Evolutionary conservation across 208 protist species (phyloP), one percentile per base, ranked within the genome.

Genomic region (Trypanosoma avium): DNA sequence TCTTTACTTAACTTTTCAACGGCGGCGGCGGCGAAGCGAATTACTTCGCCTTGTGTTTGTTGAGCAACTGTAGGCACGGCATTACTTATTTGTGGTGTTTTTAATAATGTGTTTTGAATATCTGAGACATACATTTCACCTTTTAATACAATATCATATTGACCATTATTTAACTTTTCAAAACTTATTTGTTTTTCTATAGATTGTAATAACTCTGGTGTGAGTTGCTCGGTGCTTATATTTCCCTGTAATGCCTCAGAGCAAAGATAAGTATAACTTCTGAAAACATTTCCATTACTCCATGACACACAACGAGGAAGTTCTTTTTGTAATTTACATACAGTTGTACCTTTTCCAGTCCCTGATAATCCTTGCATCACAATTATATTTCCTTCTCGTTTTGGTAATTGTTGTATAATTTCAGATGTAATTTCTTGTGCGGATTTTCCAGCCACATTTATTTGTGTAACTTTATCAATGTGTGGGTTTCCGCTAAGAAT

Each of bases 261-360:
- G 49, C 75, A 81, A 29, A 95, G 77, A 61, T 92, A 79, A 4
- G 92, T 96, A 76, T 96, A 94, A 71, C 87, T 83, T 48, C 92
- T 83, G 70, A 97, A 97, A 13, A 97, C 82, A 61, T 97, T 97
- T 35, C 92, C 92, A 63, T 97, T 97, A 67, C 90, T 96, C 92
- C 92, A 97, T 46, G 86, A 77, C 13, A 95, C 81, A 42, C 86
- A 94, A 36, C 76, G 72, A 3, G 92, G 90, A 29, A 97, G 84
- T 42, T 55, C 52, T 19, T 75, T 33, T 57, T 88, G 71, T 42
- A 97, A 77, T 57, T 89, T 92, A 27, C 46, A 38, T 56, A 93
- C 89, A 0, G 92, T 97, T 19, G 92, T 96, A 12, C 90, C 92
- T 61, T 97, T 97, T 27, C 92, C 92, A 5, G 92, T 97, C 30